Conservation (phyloP, 345 rosid genomes). For the Acer saccharum region DNA sequence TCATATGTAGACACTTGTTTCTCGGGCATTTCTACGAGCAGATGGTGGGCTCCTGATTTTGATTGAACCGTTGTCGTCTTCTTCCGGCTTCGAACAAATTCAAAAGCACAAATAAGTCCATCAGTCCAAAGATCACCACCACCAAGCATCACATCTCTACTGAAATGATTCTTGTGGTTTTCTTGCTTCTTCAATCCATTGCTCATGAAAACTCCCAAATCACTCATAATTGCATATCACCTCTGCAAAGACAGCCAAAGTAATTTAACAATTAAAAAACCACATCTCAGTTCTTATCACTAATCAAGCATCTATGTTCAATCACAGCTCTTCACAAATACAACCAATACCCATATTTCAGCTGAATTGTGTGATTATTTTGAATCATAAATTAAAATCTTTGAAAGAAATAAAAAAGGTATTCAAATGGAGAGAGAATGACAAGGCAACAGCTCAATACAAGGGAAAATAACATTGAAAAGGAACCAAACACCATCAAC, state of each 20-base stretch:
- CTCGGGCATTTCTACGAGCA: background rate
- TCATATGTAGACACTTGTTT: background rate
- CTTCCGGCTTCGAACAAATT: constrained; percentile 35
- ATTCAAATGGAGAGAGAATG: background rate
- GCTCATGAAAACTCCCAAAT: background rate
- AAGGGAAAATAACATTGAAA: background rate
- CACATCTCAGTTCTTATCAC: too few relatives aligned
- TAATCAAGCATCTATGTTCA: background rate
- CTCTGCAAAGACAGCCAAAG: constrained; percentile 16
- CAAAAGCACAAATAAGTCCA: constrained; percentile 67
- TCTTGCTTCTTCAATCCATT: constrained; percentile 24
- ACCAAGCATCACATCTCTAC: constrained; percentile 23
- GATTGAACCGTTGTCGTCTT: constrained; percentile 29
- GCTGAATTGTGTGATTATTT: background rate
- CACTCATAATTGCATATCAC: constrained; percentile 19
- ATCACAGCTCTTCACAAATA: too few relatives aligned
- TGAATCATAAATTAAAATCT: background rate
- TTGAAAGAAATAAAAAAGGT: too few relatives aligned
- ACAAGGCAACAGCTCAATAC: background rate
- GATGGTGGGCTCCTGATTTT: background rate
- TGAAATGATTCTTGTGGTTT: constrained; percentile 15
- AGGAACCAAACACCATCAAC: background rate
- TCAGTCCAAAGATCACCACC: constrained; percentile 51
- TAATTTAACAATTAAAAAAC: background rate
- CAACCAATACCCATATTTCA: background rate